Evolutionary conservation across 805 yeast species (phyloP).

Genomic region (Brettanomyces bruxellensis): DNA sequence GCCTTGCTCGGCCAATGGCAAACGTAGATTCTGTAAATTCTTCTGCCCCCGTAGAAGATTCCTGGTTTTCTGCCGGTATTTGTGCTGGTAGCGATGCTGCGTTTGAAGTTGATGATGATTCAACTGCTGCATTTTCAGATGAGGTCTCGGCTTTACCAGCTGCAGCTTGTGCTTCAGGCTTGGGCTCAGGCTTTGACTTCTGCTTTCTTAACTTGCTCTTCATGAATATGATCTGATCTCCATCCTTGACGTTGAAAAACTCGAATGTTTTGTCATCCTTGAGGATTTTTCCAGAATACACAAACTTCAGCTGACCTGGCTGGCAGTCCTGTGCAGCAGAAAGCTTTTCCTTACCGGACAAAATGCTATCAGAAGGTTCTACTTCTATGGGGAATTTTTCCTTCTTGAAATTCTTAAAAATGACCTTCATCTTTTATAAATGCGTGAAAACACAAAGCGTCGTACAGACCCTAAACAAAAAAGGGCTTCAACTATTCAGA

Average conservation of each 20-base stretch:
- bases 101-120: conserved; percentile 15
- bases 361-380: conserved; percentile 56
- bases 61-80: conserved; percentile 8
- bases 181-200: conserved; percentile 10
- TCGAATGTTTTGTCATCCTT: conserved; percentile 73
- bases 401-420: conserved; percentile 89
- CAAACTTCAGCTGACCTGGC: conserved; percentile 71
- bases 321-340: conserved; percentile 64
- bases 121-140: conserved; percentile 18
- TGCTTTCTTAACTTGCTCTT: conserved; percentile 41
- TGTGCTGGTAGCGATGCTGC: conserved; percentile 15
- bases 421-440: conserved; percentile 49
- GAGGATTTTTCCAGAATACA: conserved; percentile 82
- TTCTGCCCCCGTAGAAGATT: conserved; percentile 10
- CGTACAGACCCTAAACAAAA: too few species aligned
- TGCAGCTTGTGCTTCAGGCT: conserved; percentile 6
- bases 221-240: conserved; percentile 90
- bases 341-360: conserved; percentile 63
- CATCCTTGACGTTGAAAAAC: conserved; percentile 67
- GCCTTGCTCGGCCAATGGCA: conserved; percentile 72
- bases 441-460: too few species aligned
- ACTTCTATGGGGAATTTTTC: conserved; percentile 76
- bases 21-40: conserved; percentile 42
- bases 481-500: too few species aligned
- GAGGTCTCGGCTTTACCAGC: conserved; percentile 18